These are phyloP conservation scores for Fomitopsis pulvina DNA, from an alignment of 768 basidiomycete species.

Conservation along the genomic window DNA sequence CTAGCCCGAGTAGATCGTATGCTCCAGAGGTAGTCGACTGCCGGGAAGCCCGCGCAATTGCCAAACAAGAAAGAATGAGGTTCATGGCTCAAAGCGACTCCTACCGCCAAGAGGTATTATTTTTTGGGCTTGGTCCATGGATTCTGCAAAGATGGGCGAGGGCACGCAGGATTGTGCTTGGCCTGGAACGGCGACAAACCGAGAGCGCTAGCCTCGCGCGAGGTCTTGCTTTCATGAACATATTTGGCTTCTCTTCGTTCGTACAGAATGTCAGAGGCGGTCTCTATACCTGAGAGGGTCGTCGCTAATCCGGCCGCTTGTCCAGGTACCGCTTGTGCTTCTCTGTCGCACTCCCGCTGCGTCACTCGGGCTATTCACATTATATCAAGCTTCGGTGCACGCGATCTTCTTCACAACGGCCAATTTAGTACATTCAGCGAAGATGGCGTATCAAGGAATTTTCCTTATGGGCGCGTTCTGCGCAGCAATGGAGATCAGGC, in stretches of 20 bases:
- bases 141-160: slow-evolving; percentile 71
- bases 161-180: slow-evolving; percentile 52
- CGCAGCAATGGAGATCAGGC: slow-evolving; percentile 66
- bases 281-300: background rate
- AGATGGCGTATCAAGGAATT: slow-evolving; percentile 78
- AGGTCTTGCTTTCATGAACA: background rate
- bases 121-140: slow-evolving; percentile 85
- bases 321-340: slow-evolving; percentile 68
- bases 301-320: slow-evolving; percentile 1
- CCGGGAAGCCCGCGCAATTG: slow-evolving; percentile 56
- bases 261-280: slow-evolving; percentile 60
- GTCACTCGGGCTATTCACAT: slow-evolving; percentile 73
- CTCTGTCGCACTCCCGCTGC: slow-evolving; percentile 66
- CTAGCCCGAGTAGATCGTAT: slow-evolving; percentile 34
- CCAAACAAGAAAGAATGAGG: slow-evolving; percentile 70
- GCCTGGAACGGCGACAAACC: slow-evolving; percentile 42
- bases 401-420: slow-evolving; percentile 61
- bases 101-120: slow-evolving; percentile 73
- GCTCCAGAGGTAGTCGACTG: slow-evolving; percentile 41
- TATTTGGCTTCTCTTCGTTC: slow-evolving; percentile 57
- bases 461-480: slow-evolving; percentile 86
- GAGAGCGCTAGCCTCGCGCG: slow-evolving; percentile 1
- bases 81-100: slow-evolving; percentile 67
- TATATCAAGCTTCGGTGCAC: slow-evolving; percentile 76
- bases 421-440: slow-evolving; percentile 53